Evolutionary conservation across 306 rosid species (phyloP).

Genomic region (Coriaria nepalensis): DNA sequence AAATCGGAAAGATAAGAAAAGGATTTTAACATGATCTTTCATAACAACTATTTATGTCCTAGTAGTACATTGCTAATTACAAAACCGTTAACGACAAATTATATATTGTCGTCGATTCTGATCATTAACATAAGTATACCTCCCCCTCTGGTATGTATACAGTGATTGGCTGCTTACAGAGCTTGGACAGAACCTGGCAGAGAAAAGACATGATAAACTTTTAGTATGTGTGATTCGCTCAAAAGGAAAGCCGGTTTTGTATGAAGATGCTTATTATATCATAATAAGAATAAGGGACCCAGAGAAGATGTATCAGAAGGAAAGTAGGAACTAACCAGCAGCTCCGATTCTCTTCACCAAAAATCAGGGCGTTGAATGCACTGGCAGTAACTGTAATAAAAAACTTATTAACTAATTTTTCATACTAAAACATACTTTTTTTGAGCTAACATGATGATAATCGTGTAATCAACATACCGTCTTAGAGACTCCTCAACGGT

Average conservation of each 20-base stretch:
- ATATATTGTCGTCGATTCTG: neutral
- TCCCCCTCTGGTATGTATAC: conserved; percentile 93
- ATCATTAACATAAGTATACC: conserved; percentile 26
- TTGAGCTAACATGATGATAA: neutral
- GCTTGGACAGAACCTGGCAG: conserved; percentile 73
- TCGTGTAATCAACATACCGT: conserved; percentile 26
- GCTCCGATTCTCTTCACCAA: conserved; percentile 98
- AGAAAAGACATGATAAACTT: conserved; percentile 12
- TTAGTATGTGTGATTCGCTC: neutral
- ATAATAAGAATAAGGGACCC: neutral
- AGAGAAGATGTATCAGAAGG: conserved; percentile 4
- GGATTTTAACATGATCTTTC: too few relatives aligned
- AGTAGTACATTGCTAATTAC: too few relatives aligned
- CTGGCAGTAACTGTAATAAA: conserved; percentile 61
- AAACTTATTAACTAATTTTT: conserved; percentile 5
- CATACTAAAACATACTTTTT: neutral
- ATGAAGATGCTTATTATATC: neutral
- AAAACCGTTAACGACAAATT: too few relatives aligned
- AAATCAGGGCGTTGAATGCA: conserved; percentile 67
- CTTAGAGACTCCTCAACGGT: conserved; percentile 74
- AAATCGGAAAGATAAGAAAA: conserved; percentile 3
- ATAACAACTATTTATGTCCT: too few relatives aligned
- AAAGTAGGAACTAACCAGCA: conserved; percentile 48
- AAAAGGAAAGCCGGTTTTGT: neutral
- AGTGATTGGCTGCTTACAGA: conserved; percentile 68